phyloP scores from a whole-genome alignment of 352 stramenopile species.

The Globisporangium viniferum region DNA sequence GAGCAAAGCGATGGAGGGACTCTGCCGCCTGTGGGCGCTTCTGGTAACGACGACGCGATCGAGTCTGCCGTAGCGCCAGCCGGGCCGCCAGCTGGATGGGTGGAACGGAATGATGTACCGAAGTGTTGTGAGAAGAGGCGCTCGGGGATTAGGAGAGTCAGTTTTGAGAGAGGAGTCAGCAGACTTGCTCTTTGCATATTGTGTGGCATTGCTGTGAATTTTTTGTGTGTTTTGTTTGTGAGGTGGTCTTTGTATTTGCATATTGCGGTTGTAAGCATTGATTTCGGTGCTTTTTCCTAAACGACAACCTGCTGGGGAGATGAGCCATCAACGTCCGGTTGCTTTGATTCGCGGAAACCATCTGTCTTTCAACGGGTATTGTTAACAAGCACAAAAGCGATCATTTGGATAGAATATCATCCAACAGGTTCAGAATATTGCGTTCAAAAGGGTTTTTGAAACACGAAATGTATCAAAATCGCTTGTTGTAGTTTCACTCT shows the following conservation, averaged over 20 bases:
- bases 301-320: not conserved
- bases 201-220: too few relatives aligned
- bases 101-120: not conserved
- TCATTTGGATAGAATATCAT: not conserved
- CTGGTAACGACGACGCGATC: not conserved
- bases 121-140: not conserved
- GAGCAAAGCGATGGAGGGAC: not conserved
- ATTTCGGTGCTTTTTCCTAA: slow-evolving; percentile 5
- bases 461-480: not conserved
- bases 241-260: not conserved
- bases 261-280: not conserved
- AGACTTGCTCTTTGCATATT: not conserved
- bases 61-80: not conserved
- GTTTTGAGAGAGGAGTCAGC: not conserved
- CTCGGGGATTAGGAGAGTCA: not conserved
- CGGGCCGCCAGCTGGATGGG: not conserved
- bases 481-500: not conserved
- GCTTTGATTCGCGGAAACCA: not conserved
- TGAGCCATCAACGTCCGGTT: not conserved
- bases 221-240: not conserved
- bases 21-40: not conserved
- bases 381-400: not conserved
- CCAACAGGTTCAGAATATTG: not conserved
- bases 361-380: not conserved
- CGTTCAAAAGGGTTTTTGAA: not conserved